Conservation (phyloP, 202 grass and related monocot genomes). For the Musa balbisiana region DNA sequence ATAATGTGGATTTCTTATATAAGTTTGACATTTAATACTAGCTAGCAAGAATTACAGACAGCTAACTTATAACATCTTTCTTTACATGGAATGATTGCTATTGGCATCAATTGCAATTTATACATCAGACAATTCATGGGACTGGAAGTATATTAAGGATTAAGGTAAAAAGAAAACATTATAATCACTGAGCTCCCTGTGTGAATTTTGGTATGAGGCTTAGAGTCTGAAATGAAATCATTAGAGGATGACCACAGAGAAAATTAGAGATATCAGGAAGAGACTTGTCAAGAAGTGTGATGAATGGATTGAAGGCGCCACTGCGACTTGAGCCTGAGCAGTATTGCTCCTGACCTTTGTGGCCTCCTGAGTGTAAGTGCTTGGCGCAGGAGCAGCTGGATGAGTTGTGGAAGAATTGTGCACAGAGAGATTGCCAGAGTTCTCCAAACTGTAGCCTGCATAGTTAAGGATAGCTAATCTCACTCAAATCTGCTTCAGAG, state of each 20-base stretch:
- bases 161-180: not conserved
- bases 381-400: conserved; percentile 27
- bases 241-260: conserved; percentile 36
- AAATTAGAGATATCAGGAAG: conserved; percentile 1
- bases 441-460: conserved; percentile 39
- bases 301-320: conserved; percentile 25
- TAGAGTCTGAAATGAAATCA: not conserved
- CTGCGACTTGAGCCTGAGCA: conserved; percentile 26
- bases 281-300: conserved; percentile 20
- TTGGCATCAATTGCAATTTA: too few species aligned
- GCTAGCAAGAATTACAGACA: too few species aligned
- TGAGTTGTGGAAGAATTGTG: conserved; percentile 22
- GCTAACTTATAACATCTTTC: too few species aligned
- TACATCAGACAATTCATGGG: too few species aligned
- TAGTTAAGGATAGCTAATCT: not conserved
- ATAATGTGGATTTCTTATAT: too few species aligned
- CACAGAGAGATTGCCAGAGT: conserved; percentile 29
- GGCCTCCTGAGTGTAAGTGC: conserved; percentile 40
- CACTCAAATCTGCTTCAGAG: not conserved
- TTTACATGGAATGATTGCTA: too few species aligned
- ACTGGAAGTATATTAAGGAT: too few species aligned
- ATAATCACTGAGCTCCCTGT: not conserved
- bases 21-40: too few species aligned
- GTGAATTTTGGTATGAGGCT: not conserved
- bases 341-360: conserved; percentile 26